Evolutionary conservation across 306 rosid species (phyloP), one percentile per base, ranked within the genome.

Genomic region (Vachellia collinsii): DNA sequence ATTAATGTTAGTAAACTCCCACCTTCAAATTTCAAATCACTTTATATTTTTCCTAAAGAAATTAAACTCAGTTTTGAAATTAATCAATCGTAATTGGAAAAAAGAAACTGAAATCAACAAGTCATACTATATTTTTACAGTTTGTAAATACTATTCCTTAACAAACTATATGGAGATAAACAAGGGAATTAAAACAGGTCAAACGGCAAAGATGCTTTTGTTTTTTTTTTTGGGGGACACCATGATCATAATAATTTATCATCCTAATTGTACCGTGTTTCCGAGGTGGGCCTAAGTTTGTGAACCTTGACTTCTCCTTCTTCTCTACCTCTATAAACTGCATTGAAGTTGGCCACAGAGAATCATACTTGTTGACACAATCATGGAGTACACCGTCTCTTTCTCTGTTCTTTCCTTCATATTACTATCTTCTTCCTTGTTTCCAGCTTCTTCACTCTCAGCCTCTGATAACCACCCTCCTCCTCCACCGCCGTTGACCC

Each of bases 331-430:
- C 14, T 0, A 25, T 4, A 29, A 72, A 38, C 11, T 38, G 29
- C 47, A 7, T 12, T 34, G 9, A 36, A 29, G 19, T 20, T n/a
- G 17, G 37, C 50, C 72, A 66, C 43, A 72, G 37, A 5, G 0
- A 46, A 4, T 3, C 29, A 4, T 0, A 74, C 23, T 62, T 54
- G 13, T 74, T 16, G 34, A 1, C 79, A 76, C 43, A 3, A 86
- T 81, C 3, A 88, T 88, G 90, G 56, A 37, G 34, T 29, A 2
- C 43, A 51, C 78, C 77, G 47, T 77, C 11, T 75, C 83, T 50
- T 72, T 64, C 39, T 37, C 29, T 6, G 38, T 70, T 61, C 66
- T 77, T 1, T 75, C 85, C 59, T 7, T 87, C 71, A 38, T 85
- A 37, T 22, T 76, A 51, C 22, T 51, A 17, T 82, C 25, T 38